These are phyloP conservation scores for Fusarium floridanum DNA, from an alignment of 2,329 filamentous ascomycete species.

Conservation along the genomic window DNA sequence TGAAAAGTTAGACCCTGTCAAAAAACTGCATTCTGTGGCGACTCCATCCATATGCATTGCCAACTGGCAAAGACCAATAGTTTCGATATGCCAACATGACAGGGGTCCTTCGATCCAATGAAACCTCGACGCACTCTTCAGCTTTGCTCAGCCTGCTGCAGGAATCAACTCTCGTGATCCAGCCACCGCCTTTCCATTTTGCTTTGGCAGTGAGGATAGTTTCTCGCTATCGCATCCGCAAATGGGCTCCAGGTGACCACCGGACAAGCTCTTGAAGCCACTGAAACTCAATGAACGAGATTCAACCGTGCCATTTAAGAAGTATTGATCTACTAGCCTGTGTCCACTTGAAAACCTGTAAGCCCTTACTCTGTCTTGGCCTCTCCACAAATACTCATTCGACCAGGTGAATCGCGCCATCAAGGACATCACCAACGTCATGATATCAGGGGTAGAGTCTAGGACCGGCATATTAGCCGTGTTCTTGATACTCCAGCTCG, in stretches of 20 bases:
- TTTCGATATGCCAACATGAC: neutral
- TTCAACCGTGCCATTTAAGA: too few relatives aligned
- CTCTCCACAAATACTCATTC: neutral
- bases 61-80: neutral
- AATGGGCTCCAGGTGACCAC: neutral
- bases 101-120: neutral
- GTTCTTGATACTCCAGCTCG: neutral
- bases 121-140: neutral
- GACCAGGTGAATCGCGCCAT: neutral
- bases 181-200: neutral
- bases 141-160: neutral
- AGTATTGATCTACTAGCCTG: too few relatives aligned
- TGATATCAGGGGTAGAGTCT: neutral
- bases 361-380: neutral
- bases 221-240: neutral
- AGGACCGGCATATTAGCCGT: neutral
- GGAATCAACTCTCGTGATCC: neutral
- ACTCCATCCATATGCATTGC: neutral
- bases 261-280: neutral
- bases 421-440: neutral
- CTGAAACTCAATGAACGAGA: neutral
- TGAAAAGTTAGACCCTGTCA: neutral
- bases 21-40: neutral
- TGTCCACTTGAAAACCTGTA: neutral
- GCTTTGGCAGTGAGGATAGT: neutral